A percentile compares a stretch with the other conserved stretches of the same genome.
Evolutionary conservation across 2,329 filamentous ascomycete species (phyloP).

Genomic region (Coniosporium tulheliwenetii): DNA sequence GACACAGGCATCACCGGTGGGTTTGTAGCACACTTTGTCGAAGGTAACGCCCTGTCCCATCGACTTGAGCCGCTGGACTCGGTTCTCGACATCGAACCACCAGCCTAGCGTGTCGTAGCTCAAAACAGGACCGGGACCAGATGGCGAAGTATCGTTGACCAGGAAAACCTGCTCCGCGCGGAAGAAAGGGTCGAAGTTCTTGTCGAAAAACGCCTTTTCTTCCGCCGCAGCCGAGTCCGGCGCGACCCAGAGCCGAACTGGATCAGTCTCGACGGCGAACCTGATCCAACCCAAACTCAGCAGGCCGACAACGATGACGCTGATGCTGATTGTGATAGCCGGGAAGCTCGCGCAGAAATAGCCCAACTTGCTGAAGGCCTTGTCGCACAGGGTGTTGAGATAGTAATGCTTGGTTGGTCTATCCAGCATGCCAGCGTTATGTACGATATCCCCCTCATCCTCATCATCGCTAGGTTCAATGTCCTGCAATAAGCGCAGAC

Average conservation of each 20-base stretch:
- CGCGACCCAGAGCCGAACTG: conserved; percentile 91
- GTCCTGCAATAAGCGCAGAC: conserved; percentile 77
- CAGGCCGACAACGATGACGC: conserved; percentile 58
- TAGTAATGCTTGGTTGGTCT: conserved; percentile 64
- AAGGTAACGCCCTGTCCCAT: conserved; percentile 51
- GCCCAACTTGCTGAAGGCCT: conserved; percentile 65
- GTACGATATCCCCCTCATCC: conserved; percentile 74
- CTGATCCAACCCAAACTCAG: conserved; percentile 78
- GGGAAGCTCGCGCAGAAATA: conserved; percentile 72
- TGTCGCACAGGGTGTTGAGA: conserved; percentile 71
- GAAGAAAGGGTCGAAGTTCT: conserved; percentile 90
- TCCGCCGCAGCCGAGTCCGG: conserved; percentile 78
- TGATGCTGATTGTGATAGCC: conserved; percentile 61
- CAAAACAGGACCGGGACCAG: conserved; percentile 58
- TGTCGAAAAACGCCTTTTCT: conserved; percentile 88
- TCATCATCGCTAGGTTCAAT: conserved; percentile 77
- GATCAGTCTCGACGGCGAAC: conserved; percentile 82
- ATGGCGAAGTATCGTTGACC: conserved; percentile 63
- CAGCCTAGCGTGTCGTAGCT: conserved; percentile 78
- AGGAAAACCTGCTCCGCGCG: conserved; percentile 86
- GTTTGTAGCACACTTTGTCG: conserved; percentile 85
- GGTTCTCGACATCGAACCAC: conserved; percentile 86
- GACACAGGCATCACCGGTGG: conserved; percentile 75
- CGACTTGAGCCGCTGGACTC: conserved; percentile 58
- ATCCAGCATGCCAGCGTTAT: conserved; percentile 62